These are phyloP conservation scores for Starmerella ratchasimensis DNA, from an alignment of 805 yeast species.

Conservation along the genomic window DNA sequence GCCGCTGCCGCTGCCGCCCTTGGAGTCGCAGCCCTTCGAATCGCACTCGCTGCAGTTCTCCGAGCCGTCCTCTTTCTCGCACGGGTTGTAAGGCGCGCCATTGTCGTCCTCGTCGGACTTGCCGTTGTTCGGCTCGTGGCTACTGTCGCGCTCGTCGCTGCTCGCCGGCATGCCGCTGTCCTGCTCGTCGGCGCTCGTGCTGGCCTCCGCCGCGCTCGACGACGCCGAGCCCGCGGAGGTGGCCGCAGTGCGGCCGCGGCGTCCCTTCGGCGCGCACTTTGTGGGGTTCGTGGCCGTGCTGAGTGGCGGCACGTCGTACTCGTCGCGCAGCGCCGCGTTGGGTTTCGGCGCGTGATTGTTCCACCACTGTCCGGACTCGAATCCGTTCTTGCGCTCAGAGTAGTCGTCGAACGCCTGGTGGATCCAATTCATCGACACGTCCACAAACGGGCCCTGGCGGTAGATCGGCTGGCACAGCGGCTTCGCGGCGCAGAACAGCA, in stretches of 20 bases:
- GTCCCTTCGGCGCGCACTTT: too few relatives aligned
- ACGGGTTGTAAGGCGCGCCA: conserved; percentile 9
- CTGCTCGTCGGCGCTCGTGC: too few relatives aligned
- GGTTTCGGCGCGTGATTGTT: conserved; percentile 1
- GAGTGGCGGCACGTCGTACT: neutral
- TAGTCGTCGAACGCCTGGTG: conserved; percentile 21
- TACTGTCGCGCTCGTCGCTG: too few relatives aligned
- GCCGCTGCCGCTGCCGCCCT: neutral
- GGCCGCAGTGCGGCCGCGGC: too few relatives aligned
- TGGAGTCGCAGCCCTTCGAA: neutral
- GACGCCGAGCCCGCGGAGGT: too few relatives aligned
- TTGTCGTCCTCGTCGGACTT: neutral
- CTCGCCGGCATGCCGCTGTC: too few relatives aligned
- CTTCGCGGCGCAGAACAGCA: conserved; percentile 17
- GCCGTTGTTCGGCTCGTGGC: neutral
- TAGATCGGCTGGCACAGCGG: conserved; percentile 20
- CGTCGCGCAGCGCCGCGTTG: too few relatives aligned
- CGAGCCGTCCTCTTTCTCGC: conserved; percentile 4
- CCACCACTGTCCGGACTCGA: conserved; percentile 15
- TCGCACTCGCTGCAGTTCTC: neutral
- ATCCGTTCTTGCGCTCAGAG: conserved; percentile 17
- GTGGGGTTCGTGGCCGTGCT: neutral
- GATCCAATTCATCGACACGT: conserved; percentile 20
- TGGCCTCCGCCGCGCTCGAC: too few relatives aligned
- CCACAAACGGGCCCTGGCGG: conserved; percentile 22